These are phyloP conservation scores for Candida sp. DNA, from an alignment of 1,139 yeast genomes.

Conservation along the genomic window DNA sequence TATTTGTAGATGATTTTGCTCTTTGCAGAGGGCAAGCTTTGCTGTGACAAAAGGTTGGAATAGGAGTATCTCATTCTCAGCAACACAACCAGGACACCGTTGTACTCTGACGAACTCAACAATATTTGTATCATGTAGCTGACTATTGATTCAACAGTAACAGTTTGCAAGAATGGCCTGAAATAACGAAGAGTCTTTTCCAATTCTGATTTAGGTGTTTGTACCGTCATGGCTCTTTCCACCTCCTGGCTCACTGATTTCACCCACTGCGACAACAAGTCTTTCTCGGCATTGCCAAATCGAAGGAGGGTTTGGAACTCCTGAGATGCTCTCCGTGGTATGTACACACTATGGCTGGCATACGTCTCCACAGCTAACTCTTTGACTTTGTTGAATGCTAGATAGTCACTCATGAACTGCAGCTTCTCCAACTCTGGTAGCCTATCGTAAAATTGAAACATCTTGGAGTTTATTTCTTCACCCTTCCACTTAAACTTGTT, in stretches of 20 bases:
- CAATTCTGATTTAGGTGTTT: conserved; percentile 7
- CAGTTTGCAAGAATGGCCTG: conserved; percentile 9
- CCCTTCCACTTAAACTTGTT: conserved; percentile 13
- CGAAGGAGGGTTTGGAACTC: neutral
- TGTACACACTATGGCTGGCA: conserved; percentile 10
- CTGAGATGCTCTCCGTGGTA: neutral
- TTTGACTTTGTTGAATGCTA: conserved; percentile 24
- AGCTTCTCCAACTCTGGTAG: conserved; percentile 6
- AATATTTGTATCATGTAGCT: conserved; percentile 7
- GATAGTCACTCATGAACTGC: conserved; percentile 28
- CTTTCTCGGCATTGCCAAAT: neutral
- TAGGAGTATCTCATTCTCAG: conserved; percentile 6
- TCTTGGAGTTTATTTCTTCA: conserved; percentile 1
- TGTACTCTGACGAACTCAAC: conserved; percentile 4
- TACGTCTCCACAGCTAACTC: conserved; percentile 29
- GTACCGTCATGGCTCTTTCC: conserved; percentile 18
- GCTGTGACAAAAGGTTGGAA: conserved; percentile 1
- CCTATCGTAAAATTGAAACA: conserved; percentile 11
- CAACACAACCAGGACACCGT: conserved; percentile 1
- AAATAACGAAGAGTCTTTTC: conserved; percentile 10
- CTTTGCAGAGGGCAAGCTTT: neutral
- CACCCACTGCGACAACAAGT: conserved; percentile 10
- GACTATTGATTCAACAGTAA: conserved; percentile 7
- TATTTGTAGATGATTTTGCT: conserved; percentile 2
- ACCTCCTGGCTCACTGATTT: neutral